Conservation (phyloP, 1,284 basidiomycete species). For the Pisolithus thermaeus region DNA sequence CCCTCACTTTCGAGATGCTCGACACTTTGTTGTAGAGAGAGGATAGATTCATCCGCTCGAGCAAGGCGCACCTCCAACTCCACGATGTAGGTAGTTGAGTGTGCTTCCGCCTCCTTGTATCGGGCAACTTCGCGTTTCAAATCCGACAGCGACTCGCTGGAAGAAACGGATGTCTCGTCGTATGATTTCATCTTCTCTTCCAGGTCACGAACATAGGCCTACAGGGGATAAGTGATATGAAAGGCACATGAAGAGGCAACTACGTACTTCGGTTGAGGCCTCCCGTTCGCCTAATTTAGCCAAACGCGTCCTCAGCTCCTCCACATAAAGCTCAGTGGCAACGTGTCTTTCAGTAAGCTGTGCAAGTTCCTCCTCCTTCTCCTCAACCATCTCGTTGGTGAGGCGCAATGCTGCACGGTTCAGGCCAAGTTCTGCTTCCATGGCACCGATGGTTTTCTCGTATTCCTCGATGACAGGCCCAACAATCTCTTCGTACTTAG, state of each 20-base stretch:
- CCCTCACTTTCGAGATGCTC: constrained; percentile 76
- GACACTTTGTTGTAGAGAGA: constrained; percentile 63
- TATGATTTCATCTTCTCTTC: constrained; percentile 85
- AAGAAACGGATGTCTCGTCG: constrained; percentile 71
- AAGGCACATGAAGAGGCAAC: neutral
- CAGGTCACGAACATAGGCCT: constrained; percentile 89
- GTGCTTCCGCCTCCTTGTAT: constrained; percentile 71
- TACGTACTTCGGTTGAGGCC: constrained; percentile 76
- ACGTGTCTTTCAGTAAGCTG: constrained; percentile 61
- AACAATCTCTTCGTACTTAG: constrained; percentile 92
- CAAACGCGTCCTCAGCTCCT: constrained; percentile 77
- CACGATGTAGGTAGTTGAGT: constrained; percentile 77
- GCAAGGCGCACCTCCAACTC: constrained; percentile 83
- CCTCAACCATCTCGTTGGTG: constrained; percentile 87
- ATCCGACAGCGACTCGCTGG: constrained; percentile 73
- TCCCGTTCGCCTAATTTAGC: constrained; percentile 85
- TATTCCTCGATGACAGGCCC: constrained; percentile 98
- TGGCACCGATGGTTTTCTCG: constrained; percentile 92
- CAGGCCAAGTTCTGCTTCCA: constrained; percentile 91
- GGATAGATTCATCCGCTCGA: constrained; percentile 72
- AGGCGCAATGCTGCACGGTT: constrained; percentile 85
- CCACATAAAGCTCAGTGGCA: constrained; percentile 82
- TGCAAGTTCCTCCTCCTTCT: constrained; percentile 77
- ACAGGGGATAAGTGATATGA: constrained; percentile 9
- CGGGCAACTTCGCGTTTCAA: constrained; percentile 79